Evolutionary conservation across 1,139 yeast species (phyloP).

Genomic region (Blastobotrys raffinosifermentans): DNA sequence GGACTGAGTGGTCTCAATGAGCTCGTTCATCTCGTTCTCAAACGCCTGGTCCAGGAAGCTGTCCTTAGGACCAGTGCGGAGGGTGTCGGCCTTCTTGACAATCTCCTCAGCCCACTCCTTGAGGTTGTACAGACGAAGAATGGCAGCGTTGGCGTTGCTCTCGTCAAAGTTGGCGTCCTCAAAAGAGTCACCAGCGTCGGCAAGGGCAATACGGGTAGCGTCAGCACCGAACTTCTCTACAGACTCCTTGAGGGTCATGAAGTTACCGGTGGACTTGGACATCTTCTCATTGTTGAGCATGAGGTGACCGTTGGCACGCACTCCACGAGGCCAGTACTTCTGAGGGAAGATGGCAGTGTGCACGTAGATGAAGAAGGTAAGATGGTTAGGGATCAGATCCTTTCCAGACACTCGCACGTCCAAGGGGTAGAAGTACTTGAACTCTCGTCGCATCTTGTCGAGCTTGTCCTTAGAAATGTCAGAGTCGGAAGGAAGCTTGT

Average conservation of each 20-base stretch:
- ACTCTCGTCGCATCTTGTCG: conserved; percentile 78
- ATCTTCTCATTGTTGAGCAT: conserved; percentile 93
- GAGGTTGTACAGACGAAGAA: conserved; percentile 82
- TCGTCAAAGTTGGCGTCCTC: conserved; percentile 99
- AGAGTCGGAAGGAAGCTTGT: conserved; percentile 44
- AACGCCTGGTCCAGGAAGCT: conserved; percentile 82
- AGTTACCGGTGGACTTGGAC: conserved; percentile 98
- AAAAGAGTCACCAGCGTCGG: conserved; percentile 96
- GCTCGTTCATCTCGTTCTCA: conserved; percentile 86
- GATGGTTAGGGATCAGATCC: conserved; percentile 95
- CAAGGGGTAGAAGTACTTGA: conserved; percentile 91
- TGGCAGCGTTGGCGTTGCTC: conserved; percentile 94
- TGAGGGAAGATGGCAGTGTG: conserved; percentile 92
- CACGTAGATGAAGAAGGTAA: conserved; percentile 88
- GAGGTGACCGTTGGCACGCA: conserved; percentile 94
- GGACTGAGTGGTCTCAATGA: conserved; percentile 66
- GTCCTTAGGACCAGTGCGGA: conserved; percentile 62
- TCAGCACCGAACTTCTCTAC: conserved; percentile 94
- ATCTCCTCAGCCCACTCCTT: conserved; percentile 94
- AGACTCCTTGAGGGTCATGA: conserved; percentile 81
- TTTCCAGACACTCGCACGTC: conserved; percentile 92
- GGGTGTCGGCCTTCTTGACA: conserved; percentile 43
- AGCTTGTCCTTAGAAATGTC: conserved; percentile 61
- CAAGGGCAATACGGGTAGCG: conserved; percentile 94
- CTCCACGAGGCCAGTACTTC: conserved; percentile 88